phyloP scores from a whole-genome alignment of 371 early-diverging fungal species.

The Mucor piriformis region DNA sequence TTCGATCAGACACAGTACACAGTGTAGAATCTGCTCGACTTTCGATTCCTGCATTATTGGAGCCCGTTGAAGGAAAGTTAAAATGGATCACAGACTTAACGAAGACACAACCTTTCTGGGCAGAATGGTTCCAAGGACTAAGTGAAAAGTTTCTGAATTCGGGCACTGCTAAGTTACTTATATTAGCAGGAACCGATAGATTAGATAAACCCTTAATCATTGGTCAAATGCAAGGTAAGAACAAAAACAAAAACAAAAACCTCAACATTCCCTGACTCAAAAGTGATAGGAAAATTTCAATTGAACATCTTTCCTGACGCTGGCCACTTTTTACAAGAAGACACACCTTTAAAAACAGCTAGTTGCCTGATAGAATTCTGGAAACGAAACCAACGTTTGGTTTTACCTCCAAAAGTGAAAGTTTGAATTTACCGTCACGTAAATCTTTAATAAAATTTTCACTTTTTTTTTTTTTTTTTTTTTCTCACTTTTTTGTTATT shows the following conservation, averaged over 20 bases:
- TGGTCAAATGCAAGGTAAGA: conserved; percentile 94
- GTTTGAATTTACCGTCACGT: background rate
- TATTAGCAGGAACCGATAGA: conserved; percentile 91
- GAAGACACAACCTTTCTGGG: conserved; percentile 78
- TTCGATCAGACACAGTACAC: conserved; percentile 65
- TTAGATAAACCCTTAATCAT: conserved; percentile 91
- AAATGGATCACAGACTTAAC: conserved; percentile 77
- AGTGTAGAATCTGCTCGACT: conserved; percentile 75
- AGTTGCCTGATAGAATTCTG: conserved; percentile 75
- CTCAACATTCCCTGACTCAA: background rate
- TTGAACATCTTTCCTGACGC: conserved; percentile 79
- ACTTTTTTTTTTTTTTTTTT: background rate
- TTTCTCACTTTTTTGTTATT: background rate
- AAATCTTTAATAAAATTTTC: background rate
- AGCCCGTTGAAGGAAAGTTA: conserved; percentile 26
- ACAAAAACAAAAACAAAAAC: background rate
- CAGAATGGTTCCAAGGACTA: conserved; percentile 85
- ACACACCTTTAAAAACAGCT: conserved; percentile 78
- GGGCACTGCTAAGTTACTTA: conserved; percentile 75
- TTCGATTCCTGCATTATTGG: conserved; percentile 72
- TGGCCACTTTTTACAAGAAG: conserved; percentile 93
- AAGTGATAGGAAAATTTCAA: conserved; percentile 76
- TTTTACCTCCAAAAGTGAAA: conserved; percentile 62
- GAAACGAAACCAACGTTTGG: conserved; percentile 73
- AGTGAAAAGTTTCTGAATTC: conserved; percentile 79